Base-by-base conservation (phyloP, 345 rosid species). In the Geranium brycei region DNA sequence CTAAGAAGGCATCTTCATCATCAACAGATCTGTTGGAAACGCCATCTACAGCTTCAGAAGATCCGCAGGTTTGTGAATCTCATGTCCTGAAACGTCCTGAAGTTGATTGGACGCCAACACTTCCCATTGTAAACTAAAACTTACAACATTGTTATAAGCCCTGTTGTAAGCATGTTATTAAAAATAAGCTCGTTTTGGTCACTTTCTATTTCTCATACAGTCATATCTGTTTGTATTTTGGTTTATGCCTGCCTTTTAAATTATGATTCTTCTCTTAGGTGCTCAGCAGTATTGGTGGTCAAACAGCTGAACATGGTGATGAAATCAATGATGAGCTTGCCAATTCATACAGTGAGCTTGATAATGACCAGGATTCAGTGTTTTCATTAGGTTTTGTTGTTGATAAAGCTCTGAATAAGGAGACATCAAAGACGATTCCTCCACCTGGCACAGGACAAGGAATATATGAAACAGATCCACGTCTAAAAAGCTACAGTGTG, bases 381-480 rank as follows among this genome's bases (percentile, higher is more conserved):
- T 70, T 75, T 14, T 73, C 76, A 31, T 71, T 70, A 32, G 59
- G 69, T 60, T 65, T 58, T 64, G 76, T 13, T 40, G 62, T 65
- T 70, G 51, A 66, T 60, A 62, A 72, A 19, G 72, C 64, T 61
- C 31, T 11, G 58, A 73, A 59, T 67, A 80, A 82, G 70, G 66
- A 65, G 56, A 72, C 66, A 64, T 70, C 74, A 65, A 77, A 70
- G 70, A 63, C 58, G 60, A 68, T 86, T 73, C 87, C 89, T 35
- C 91, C 84, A 57, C 96, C 99, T 59, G 96, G 96, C 53, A 58
- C 65, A 31, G 97, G 96, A 58, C 78, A 82, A 75, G 87, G 59
- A 73, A 88, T 93, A 74, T 93, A 93, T 70, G 86, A 86, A 69
- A 86, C 86, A 76, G 99, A 90, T 81, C 87, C 96, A 65, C 80